These are phyloP conservation scores for Lophiotrema nucula DNA, from an alignment of 495 filamentous ascomycete species.

Conservation along the genomic window DNA sequence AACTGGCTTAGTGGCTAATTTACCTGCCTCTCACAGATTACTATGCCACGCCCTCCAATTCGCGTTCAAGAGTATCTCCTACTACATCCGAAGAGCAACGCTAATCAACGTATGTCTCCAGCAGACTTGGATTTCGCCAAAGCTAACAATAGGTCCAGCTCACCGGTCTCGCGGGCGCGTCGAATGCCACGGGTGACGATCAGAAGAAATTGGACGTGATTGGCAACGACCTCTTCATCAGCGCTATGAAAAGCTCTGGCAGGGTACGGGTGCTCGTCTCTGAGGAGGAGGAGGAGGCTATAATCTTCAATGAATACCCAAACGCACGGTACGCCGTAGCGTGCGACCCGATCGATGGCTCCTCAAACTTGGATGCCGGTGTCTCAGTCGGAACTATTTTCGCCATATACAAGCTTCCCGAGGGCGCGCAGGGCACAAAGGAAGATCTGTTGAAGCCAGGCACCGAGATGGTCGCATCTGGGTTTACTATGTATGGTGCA, in stretches of 20 bases:
- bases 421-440: constrained; percentile 66
- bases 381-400: constrained; percentile 99
- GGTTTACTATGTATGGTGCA: constrained; percentile 99
- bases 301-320: constrained; percentile 77
- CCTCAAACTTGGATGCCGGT: constrained; percentile 94
- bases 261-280: constrained; percentile 89
- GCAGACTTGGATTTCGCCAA: neutral
- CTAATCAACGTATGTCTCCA: constrained; percentile 68
- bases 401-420: constrained; percentile 82
- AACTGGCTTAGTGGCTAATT: neutral
- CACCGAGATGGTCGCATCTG: constrained; percentile 85
- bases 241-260: constrained; percentile 86
- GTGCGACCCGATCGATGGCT: constrained; percentile 97
- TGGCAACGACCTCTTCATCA: constrained; percentile 94
- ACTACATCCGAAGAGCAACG: constrained; percentile 98
- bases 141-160: constrained; percentile 47
- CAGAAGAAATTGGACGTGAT: constrained; percentile 99
- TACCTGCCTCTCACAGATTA: constrained; percentile 58
- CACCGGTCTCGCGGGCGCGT: constrained; percentile 88
- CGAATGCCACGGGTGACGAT: constrained; percentile 94
- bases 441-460: constrained; percentile 86
- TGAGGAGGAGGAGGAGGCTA: constrained; percentile 91
- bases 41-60: constrained; percentile 98
- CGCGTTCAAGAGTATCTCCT: constrained; percentile 98
- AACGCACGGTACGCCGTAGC: constrained; percentile 90